Percentiles rank a stretch among this genome's conserved stretches.
Evolutionary conservation across 805 yeast species (phyloP).

Genomic region (Zygosaccharomyces lentus): DNA sequence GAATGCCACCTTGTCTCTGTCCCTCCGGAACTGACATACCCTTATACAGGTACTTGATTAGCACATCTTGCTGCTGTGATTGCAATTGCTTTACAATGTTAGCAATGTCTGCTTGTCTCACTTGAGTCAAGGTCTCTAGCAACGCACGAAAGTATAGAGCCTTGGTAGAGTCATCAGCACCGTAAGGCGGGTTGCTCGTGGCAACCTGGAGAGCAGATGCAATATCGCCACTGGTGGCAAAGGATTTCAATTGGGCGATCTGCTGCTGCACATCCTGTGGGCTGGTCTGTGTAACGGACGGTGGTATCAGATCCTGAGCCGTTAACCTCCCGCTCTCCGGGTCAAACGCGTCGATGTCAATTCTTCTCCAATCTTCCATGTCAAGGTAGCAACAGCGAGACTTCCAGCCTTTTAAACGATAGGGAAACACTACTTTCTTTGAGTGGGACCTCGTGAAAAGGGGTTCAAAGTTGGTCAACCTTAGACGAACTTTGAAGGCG

Average conservation of each 20-base stretch:
- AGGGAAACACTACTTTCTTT: not conserved
- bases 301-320: conserved; percentile 57
- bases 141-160: conserved; percentile 49
- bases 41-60: conserved; percentile 80
- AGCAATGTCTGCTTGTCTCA: conserved; percentile 63
- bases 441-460: not conserved
- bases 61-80: conserved; percentile 64
- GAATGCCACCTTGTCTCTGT: conserved; percentile 78
- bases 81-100: conserved; percentile 54
- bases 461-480: conserved; percentile 1
- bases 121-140: conserved; percentile 65
- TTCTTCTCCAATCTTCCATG: conserved; percentile 87
- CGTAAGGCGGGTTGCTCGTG: conserved; percentile 77
- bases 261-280: conserved; percentile 51
- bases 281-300: conserved; percentile 47
- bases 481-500: not conserved
- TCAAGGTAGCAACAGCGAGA: not conserved
- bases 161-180: conserved; percentile 52
- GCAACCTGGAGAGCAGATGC: conserved; percentile 59
- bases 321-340: conserved; percentile 67
- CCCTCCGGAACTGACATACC: conserved; percentile 77
- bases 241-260: conserved; percentile 54
- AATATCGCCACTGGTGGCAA: conserved; percentile 68
- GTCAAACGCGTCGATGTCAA: conserved; percentile 87
- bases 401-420: conserved; percentile 1